These are phyloP conservation scores for Wickerhamiella spandovensis DNA, from an alignment of 805 yeast genomes.

Conservation along the genomic window DNA sequence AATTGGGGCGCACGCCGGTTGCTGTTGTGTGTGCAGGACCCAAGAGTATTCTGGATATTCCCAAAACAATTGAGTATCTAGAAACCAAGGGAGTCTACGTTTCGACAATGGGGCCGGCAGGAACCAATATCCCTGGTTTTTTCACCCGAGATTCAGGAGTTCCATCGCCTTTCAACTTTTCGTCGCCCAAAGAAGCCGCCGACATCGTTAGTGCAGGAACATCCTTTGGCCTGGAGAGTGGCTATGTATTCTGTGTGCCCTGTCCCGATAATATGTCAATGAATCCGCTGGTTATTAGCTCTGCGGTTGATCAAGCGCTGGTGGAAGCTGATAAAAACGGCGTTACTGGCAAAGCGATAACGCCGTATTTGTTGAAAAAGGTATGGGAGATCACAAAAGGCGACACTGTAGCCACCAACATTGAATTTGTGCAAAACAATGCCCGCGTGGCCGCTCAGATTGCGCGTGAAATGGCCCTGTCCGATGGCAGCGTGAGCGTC, in stretches of 20 bases:
- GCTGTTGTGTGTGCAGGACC: constrained; percentile 92
- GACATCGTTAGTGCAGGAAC: constrained; percentile 35
- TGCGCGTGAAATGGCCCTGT: constrained; percentile 37
- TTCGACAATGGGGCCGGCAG: constrained; percentile 44
- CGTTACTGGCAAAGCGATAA: constrained; percentile 57
- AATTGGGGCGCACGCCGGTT: constrained; percentile 67
- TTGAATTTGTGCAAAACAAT: constrained; percentile 65
- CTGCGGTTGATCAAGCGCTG: constrained; percentile 46
- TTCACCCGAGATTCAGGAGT: constrained; percentile 67
- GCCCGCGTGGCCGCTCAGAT: constrained; percentile 56
- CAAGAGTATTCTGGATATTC: constrained; percentile 70
- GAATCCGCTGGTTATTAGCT: constrained; percentile 36
- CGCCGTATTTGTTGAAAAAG: constrained; percentile 60
- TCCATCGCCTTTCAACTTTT: constrained; percentile 51
- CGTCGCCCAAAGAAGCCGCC: constrained; percentile 48
- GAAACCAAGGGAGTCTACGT: constrained; percentile 90
- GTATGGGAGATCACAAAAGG: constrained; percentile 63
- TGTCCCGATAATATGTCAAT: constrained; percentile 58
- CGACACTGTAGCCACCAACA: constrained; percentile 52
- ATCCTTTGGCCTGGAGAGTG: constrained; percentile 43
- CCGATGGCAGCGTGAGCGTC: constrained; percentile 22
- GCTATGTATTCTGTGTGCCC: constrained; percentile 69
- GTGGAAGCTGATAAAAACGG: constrained; percentile 38
- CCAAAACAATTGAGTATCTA: constrained; percentile 66
- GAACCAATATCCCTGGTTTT: constrained; percentile 63